phyloP scores from a whole-genome alignment of 345 rosid genomes.

The Eucalyptus camaldulensis region DNA sequence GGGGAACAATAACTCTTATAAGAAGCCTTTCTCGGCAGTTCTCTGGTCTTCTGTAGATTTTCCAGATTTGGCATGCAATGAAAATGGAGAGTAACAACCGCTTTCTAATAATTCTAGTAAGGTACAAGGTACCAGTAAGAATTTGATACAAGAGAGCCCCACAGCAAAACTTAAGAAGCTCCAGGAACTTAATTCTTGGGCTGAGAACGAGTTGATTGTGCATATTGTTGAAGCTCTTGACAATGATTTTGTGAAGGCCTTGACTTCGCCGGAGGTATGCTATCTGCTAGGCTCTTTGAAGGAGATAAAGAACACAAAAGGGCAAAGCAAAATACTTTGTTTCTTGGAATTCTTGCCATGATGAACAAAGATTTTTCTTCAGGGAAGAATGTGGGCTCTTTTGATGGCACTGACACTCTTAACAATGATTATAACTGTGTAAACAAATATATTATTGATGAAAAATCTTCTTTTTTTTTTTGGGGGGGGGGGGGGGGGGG shows the following conservation, averaged over 20 bases:
- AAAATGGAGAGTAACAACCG: not conserved
- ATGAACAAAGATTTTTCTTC: not conserved
- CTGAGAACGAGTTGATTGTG: slow-evolving; percentile 48
- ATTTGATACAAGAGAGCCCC: not conserved
- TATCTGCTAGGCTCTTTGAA: not conserved
- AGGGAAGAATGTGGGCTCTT: too few species aligned
- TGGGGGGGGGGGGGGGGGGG: too few species aligned
- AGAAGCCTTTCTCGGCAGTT: slow-evolving; percentile 35
- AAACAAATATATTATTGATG: too few species aligned
- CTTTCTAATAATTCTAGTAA: not conserved
- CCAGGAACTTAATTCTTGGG: slow-evolving; percentile 35
- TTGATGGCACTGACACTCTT: too few species aligned
- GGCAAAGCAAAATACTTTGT: not conserved
- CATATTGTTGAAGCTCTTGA: slow-evolving; percentile 33
- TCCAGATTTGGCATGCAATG: slow-evolving; percentile 14
- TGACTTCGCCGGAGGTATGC: slow-evolving; percentile 37
- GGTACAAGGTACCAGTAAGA: not conserved
- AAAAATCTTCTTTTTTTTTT: too few species aligned
- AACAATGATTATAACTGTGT: too few species aligned
- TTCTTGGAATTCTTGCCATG: not conserved
- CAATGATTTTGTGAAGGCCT: slow-evolving; percentile 38
- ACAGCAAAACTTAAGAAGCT: slow-evolving; percentile 22
- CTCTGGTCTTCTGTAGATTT: slow-evolving; percentile 17
- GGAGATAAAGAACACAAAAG: not conserved
- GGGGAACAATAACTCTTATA: slow-evolving; percentile 1